phyloP scores from a whole-genome alignment of 257 asterid species.

The Plantago ovata region DNA sequence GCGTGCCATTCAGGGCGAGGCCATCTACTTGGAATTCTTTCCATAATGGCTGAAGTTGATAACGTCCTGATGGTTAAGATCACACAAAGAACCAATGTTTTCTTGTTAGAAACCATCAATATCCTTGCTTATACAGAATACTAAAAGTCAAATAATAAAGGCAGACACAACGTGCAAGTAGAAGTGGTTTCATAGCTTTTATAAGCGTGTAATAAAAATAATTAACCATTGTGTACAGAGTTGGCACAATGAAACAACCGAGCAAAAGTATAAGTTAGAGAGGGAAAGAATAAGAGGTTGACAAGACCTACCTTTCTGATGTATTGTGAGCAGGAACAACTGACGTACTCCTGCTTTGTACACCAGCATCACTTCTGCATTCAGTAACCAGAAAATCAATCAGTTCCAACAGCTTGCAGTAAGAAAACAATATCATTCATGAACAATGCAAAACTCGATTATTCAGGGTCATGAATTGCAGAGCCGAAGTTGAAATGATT shows the following conservation, averaged over 20 bases:
- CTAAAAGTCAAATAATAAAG: slow-evolving; percentile 2
- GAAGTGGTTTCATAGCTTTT: neutral
- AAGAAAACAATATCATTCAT: slow-evolving; percentile 11
- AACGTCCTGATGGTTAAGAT: slow-evolving; percentile 26
- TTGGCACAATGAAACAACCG: slow-evolving; percentile 10
- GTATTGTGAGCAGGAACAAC: slow-evolving; percentile 46
- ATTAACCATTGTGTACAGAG: neutral
- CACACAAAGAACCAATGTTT: too few species aligned
- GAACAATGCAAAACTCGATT: slow-evolving; percentile 2
- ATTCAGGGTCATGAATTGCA: neutral
- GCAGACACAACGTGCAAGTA: neutral
- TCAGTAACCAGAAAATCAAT: slow-evolving; percentile 9
- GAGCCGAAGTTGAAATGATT: slow-evolving; percentile 3
- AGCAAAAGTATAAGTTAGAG: slow-evolving; percentile 8
- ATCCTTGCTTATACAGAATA: too few species aligned
- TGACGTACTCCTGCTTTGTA: slow-evolving; percentile 53
- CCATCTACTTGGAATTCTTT: slow-evolving; percentile 97
- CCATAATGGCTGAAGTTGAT: slow-evolving; percentile 97
- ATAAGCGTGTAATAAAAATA: neutral
- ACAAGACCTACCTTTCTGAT: slow-evolving; percentile 73
- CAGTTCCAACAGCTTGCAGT: slow-evolving; percentile 13
- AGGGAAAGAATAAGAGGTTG: slow-evolving; percentile 18
- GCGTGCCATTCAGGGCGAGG: slow-evolving; percentile 96
- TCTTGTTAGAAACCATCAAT: too few species aligned
- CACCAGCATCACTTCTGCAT: slow-evolving; percentile 59